Evolutionary conservation across 1,284 basidiomycete species (phyloP), one percentile per base, ranked within the genome.

Genomic region (Heliocybe sulcata): DNA sequence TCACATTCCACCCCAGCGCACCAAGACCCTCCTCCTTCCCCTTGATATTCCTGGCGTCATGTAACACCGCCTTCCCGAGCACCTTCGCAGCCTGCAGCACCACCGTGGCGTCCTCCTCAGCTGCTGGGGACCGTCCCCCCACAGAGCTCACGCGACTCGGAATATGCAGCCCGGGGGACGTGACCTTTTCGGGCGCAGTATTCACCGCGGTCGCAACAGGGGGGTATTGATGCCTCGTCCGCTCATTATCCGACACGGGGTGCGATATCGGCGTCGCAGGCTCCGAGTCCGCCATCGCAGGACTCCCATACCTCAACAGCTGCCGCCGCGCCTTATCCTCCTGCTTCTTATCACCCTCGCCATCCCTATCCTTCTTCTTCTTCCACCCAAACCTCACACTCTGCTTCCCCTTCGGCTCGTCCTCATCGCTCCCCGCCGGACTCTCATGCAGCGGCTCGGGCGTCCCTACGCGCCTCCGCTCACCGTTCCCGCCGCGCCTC

Each of bases 11-110:
- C 54, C 65, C 65, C 54, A 82, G 62, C 50, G 71, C 73, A 8
- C 64, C 69, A 11, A 70, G 60, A 14, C 73, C 68, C 20, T 74
- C 72, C n/a, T 60, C 61, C 49, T 73, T 72, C 8, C 85, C 82
- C 56, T 71, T 74, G 57, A 90, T 74, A 61, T 87, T 87, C 19
- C 87, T 76, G 33, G 87, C 87, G 66, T 90, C 87, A 60, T 89
- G 86, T 51, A 89, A 66, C 1, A 87, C 77, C 2, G 83, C 84
- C 23, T 76, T 77, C 69, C 83, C 87, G 42, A 90, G 60, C n/a
- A 72, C 81, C 64, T 79, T 83, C 1, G 82, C 85, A 11, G 85
- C 83, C 53, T 79, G 73, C 14, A 75, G 66, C 14, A 85, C 67
- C n/a, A 62, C 61, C 52, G 56, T 54, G 56, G 60, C 59, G 20